A percentile compares a stretch with the other conserved stretches of the same genome.
Evolutionary conservation across 2,329 filamentous ascomycete species (phyloP).

Genomic region (Acephala macrosclerotiorum): DNA sequence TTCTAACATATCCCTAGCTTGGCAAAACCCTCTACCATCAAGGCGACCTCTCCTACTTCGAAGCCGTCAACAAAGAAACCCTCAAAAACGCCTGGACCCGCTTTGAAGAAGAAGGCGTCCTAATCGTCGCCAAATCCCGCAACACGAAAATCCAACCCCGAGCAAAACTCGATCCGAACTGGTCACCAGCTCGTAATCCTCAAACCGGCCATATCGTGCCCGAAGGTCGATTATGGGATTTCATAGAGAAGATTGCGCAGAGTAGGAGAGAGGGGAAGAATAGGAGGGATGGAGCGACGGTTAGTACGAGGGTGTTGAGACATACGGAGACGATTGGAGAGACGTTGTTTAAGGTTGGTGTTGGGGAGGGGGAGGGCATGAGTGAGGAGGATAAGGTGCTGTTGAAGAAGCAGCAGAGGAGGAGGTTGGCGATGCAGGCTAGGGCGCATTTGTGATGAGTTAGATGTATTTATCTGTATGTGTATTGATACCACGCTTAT

Average conservation of each 20-base stretch:
- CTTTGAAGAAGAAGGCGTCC: constrained; percentile 90
- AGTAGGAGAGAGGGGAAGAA: constrained; percentile 94
- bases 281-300: constrained; percentile 88
- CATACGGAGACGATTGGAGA: constrained; percentile 78
- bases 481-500: constrained; percentile 27
- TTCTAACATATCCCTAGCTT: constrained; percentile 59
- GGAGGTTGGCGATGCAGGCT: constrained; percentile 55
- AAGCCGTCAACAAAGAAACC: constrained; percentile 98
- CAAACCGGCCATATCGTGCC: constrained; percentile 67
- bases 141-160: constrained; percentile 67
- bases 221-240: constrained; percentile 85
- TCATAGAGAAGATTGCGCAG: constrained; percentile 86
- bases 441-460: constrained; percentile 56
- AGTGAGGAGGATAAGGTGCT: constrained; percentile 59
- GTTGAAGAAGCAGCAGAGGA: constrained; percentile 55
- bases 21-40: constrained; percentile 98
- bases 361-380: constrained; percentile 44
- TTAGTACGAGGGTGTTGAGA: constrained; percentile 79
- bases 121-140: constrained; percentile 74
- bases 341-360: constrained; percentile 69
- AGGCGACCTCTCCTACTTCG: constrained; percentile 95
- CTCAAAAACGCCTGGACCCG: constrained; percentile 90
- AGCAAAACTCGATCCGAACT: constrained; percentile 75
- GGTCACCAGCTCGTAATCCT: constrained; percentile 73
- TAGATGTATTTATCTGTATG: constrained; percentile 1